Evolutionary conservation across 2,329 filamentous ascomycete species (phyloP), one percentile per base, ranked within the genome.

Genomic region (Aureobasidium sp.): DNA sequence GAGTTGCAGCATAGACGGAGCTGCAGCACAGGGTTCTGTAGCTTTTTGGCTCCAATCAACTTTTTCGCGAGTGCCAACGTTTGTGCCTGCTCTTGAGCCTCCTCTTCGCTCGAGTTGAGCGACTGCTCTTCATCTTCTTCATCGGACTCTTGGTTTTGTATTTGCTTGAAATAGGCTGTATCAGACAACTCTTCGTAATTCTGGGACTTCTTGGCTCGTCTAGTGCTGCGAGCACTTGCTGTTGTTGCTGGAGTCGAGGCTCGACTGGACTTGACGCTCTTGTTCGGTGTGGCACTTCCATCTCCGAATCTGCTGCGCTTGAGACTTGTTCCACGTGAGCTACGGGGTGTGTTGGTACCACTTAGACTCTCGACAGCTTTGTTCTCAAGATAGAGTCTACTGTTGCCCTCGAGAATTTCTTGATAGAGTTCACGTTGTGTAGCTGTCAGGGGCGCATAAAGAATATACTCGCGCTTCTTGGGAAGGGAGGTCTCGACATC

Each of bases 401-500:
- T 76, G n/a, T 73, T 74, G 21, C 75, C 74, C 51, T 76, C 71
- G 1, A 77, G 63, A 29, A 91, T 95, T 14, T 86, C 80, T 24
- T 90, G 79, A 64, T 98, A 98, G 0, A 98, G 71, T 54, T 96
- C 91, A 2, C 90, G 88, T 65, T 98, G 93, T 60, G 93, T 89
- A 21, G 83, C 79, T 0, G 90, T 95, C 70, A 98, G 82, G 0
- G 93, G 93, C 0, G 93, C 93, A 62, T 93, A 97, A 0, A 98
- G 73, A 3, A 98, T 87, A 60, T 98, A 98, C 67, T 98, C 93
- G 24, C 93, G 81, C 73, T 98, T 98, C 70, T 91, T 94, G 0
- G 93, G 93, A n/a, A 98, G 76, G 42, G 89, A 81, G 2, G 84
- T 84, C 52, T 95, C 91, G 0, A 98, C 93, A 63, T 98, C 93